Evolutionary conservation across 805 yeast genomes (phyloP).

Genomic region (Priceomyces castillae): DNA sequence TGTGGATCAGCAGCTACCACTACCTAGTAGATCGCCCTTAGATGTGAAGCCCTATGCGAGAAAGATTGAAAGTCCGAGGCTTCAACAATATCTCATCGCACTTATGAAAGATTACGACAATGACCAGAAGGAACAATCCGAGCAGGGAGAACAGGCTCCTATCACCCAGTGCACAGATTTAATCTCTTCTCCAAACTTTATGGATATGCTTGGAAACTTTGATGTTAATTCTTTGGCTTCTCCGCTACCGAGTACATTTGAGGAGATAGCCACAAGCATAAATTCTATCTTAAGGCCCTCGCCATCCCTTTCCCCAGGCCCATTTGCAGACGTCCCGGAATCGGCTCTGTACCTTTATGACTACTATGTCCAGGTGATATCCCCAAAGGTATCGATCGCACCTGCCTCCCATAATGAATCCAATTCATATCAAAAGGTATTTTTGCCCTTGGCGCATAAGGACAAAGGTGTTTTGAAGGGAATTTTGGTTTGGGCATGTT

Average conservation of each 20-base stretch:
- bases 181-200: constrained; percentile 1
- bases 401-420: constrained; percentile 43
- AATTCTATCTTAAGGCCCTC: constrained; percentile 24
- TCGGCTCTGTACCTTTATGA: constrained; percentile 42
- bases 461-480: constrained; percentile 52
- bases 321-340: constrained; percentile 28
- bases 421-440: constrained; percentile 50
- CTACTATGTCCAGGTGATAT: constrained; percentile 47
- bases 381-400: constrained; percentile 45
- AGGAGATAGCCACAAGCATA: constrained; percentile 13
- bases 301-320: constrained; percentile 22
- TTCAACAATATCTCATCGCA: background rate
- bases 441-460: constrained; percentile 53
- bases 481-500: constrained; percentile 55
- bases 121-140: background rate
- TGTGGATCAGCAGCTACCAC: background rate
- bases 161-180: background rate
- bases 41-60: background rate
- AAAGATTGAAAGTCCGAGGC: background rate
- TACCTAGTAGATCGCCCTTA: background rate
- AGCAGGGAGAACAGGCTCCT: background rate
- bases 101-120: background rate
- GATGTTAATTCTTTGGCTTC: background rate
- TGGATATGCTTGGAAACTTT: background rate
- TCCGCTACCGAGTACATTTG: background rate